Evolutionary conservation across 805 yeast genomes (phyloP).

Genomic region (Starmera amethionina): DNA sequence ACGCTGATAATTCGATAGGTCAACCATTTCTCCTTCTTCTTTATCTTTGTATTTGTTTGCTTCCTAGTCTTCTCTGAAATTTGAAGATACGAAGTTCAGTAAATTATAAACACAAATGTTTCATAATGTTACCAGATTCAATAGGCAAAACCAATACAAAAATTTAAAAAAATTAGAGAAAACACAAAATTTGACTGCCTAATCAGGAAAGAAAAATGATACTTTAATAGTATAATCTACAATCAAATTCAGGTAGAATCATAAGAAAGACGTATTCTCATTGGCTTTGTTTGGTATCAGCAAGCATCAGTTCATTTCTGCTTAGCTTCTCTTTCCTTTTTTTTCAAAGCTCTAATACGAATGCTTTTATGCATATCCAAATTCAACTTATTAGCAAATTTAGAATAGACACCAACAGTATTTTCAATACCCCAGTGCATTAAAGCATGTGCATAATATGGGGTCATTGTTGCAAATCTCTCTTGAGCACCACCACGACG

Average conservation of each 20-base stretch:
- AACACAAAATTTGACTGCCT: conserved; percentile 3
- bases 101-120: too few species aligned
- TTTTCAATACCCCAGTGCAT: conserved; percentile 76
- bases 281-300: too few species aligned
- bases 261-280: too few species aligned
- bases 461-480: conserved; percentile 77
- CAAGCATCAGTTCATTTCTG: conserved; percentile 5
- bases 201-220: conserved; percentile 2
- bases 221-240: neutral
- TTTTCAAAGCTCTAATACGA: conserved; percentile 74
- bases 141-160: neutral
- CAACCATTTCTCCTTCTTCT: conserved; percentile 23
- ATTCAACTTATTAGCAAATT: conserved; percentile 59
- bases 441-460: conserved; percentile 89
- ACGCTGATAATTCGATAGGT: conserved; percentile 83
- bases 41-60: too few species aligned
- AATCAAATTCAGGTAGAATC: neutral
- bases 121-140: neutral
- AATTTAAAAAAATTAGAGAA: neutral
- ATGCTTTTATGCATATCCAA: conserved; percentile 69
- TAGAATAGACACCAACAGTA: conserved; percentile 75
- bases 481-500: conserved; percentile 91
- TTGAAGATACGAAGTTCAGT: too few species aligned
- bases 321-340: conserved; percentile 37
- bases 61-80: too few species aligned